phyloP scores from a whole-genome alignment of 2,329 filamentous ascomycete species.

The Ceratocystis variospora region DNA sequence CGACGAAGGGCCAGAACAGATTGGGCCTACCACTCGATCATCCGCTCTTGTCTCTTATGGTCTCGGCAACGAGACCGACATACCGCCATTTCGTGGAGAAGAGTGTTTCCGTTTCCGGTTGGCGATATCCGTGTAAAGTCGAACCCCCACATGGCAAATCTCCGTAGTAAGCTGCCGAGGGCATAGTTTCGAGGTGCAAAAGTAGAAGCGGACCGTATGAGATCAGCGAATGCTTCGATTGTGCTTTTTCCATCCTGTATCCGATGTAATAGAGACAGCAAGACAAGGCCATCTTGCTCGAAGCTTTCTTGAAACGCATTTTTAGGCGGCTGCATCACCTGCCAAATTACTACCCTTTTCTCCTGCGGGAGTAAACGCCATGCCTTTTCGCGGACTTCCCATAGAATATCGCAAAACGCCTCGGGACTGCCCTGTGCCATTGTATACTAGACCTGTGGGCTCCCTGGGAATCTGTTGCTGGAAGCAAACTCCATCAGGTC shows the following conservation, averaged over 20 bases:
- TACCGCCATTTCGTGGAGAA: constrained; percentile 15
- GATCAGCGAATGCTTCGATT: constrained; percentile 4
- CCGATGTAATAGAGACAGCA: constrained; percentile 12
- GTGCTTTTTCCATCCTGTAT: background rate
- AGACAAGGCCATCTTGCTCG: background rate
- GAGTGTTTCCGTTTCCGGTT: constrained; percentile 7
- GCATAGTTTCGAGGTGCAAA: constrained; percentile 14
- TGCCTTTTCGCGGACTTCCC: constrained; percentile 17
- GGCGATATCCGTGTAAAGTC: constrained; percentile 6
- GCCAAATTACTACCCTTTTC: constrained; percentile 5
- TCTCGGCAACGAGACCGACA: constrained; percentile 2
- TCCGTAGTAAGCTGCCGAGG: constrained; percentile 6
- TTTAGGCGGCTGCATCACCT: constrained; percentile 17
- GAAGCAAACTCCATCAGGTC: constrained; percentile 13
- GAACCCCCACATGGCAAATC: constrained; percentile 12
- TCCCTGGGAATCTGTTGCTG: constrained; percentile 12
- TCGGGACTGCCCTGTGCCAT: constrained; percentile 6
- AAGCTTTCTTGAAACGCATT: constrained; percentile 3
- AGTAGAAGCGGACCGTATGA: constrained; percentile 5
- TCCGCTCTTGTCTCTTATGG: background rate
- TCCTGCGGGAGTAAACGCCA: constrained; percentile 7
- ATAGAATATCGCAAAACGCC: constrained; percentile 12
- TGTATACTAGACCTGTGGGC: constrained; percentile 10
- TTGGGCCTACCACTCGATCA: constrained; percentile 13
- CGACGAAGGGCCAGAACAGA: constrained; percentile 5